These are phyloP conservation scores for Lanmaoa pseudosensibilis DNA, from an alignment of 768 basidiomycete genomes.

Conservation along the genomic window DNA sequence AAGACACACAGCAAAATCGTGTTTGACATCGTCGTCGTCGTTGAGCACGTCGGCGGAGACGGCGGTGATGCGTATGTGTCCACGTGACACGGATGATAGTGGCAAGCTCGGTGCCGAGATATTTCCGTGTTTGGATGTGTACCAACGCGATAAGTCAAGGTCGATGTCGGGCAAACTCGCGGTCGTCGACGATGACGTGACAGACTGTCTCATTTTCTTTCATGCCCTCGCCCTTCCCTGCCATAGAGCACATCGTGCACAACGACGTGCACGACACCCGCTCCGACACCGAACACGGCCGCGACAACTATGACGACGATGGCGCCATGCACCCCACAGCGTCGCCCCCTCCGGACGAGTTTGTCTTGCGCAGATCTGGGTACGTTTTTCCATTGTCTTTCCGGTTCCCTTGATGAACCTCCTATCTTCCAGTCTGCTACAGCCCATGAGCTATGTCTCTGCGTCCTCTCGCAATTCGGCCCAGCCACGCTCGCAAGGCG, in stretches of 20 bases:
- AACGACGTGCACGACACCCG: background rate
- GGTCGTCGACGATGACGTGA: slow-evolving; percentile 3
- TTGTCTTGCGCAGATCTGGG: slow-evolving; percentile 55
- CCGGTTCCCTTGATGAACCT: background rate
- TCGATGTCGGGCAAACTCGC: background rate
- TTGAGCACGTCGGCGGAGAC: slow-evolving; percentile 14
- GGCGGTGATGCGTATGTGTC: background rate
- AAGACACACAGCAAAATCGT: slow-evolving; percentile 48
- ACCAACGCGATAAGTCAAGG: background rate
- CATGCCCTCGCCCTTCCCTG: slow-evolving; percentile 12
- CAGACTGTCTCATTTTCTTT: background rate
- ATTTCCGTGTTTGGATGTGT: slow-evolving; percentile 3
- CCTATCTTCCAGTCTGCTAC: slow-evolving; percentile 48
- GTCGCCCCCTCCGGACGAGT: slow-evolving; percentile 36
- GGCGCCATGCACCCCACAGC: slow-evolving; percentile 13
- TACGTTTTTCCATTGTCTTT: slow-evolving; percentile 31
- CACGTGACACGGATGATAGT: slow-evolving; percentile 17
- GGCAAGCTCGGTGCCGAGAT: background rate
- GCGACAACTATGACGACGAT: slow-evolving; percentile 10
- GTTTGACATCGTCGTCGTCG: slow-evolving; percentile 45
- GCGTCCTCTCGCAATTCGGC: slow-evolving; percentile 20
- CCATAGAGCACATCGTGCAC: slow-evolving; percentile 1
- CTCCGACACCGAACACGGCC: background rate
- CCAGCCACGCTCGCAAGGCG: slow-evolving; percentile 54
- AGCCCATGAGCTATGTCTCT: slow-evolving; percentile 48